These are phyloP conservation scores for Alternaria brassicicola DNA, from an alignment of 2,329 filamentous ascomycete genomes.

Conservation along the genomic window DNA sequence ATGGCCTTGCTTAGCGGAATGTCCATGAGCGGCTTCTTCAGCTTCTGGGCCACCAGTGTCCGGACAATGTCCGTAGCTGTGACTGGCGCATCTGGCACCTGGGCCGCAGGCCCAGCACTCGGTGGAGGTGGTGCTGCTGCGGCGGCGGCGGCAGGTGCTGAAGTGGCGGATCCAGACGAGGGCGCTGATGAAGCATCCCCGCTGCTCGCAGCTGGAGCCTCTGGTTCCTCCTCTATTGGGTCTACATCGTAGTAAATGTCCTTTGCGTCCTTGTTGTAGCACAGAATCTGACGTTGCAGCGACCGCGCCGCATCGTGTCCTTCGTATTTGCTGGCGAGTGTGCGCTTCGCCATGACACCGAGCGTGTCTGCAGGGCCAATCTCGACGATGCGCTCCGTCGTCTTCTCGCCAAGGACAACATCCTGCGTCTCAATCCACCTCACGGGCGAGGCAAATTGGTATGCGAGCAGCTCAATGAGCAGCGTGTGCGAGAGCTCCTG, in stretches of 20 bases:
- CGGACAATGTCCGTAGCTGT: conserved; percentile 88
- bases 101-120: conserved; percentile 82
- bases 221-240: conserved; percentile 78
- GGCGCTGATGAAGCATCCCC: conserved; percentile 51
- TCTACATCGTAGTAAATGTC: conserved; percentile 99
- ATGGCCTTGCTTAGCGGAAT: conserved; percentile 95
- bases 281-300: conserved; percentile 94
- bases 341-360: conserved; percentile 96
- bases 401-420: conserved; percentile 97
- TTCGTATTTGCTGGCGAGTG: conserved; percentile 95
- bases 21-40: conserved; percentile 91
- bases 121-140: conserved; percentile 63
- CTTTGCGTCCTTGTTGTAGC: conserved; percentile 99
- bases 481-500: conserved; percentile 98
- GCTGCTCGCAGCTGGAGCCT: conserved; percentile 60
- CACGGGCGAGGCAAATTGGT: conserved; percentile 98
- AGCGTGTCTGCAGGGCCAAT: conserved; percentile 96
- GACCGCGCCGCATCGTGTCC: conserved; percentile 97
- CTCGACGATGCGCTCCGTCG: conserved; percentile 95
- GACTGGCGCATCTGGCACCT: conserved; percentile 85
- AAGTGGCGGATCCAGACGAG: conserved; percentile 58
- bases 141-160: conserved; percentile 57
- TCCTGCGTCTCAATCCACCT: conserved; percentile 99
- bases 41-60: conserved; percentile 90
- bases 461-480: conserved; percentile 97